Base-by-base conservation (phyloP, 345 rosid genomes). In the Hevea brasiliensis region DNA sequence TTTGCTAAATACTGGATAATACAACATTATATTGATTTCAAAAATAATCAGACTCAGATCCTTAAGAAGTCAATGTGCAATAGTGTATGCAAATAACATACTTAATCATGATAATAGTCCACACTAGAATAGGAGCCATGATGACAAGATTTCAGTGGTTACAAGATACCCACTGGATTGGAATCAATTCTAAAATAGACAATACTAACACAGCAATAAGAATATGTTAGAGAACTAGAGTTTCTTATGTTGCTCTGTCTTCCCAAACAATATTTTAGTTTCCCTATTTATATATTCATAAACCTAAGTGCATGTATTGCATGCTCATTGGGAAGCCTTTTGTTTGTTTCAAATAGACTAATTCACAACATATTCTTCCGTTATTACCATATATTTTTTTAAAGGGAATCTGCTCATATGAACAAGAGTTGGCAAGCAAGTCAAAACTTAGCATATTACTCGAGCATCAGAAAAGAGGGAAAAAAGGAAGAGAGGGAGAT, bases 281-380 rank as follows among this genome's bases (percentile, higher is more conserved):
- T 3, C 6, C 23, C 21, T 48, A 44, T 23, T 7, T 21, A 44
- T 32, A 12, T 10, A 11, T 10, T 11, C 17, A 23, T 12, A 67
- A 15, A 13, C 1, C 55, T 51, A 50, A 51, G 7, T 6, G 1
- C 24, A 51, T 50, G 24, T 13, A 53, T 17, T 32, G 9, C 18
- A 29, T 67, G 48, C 24, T 40, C 20, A 23, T 26, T 4, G 3
- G 14, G 44, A 21, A 48, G 21, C 6, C 68, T 50, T 53, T 15
- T 76, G 12, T 4, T 35, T 32, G 37, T 63, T 63, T 12, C 65
- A 21, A 41, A 63, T 20, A 76, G 53, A 27, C 35, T 71, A 70
- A 47, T 35, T 40, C 26, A 40, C 29, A 45, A 27, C 61, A n/a
- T 21, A 65, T 44, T 45, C 32, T 37, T 65, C 54, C 21, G 54